These are phyloP conservation scores for Ehretia macrophylla DNA, from an alignment of 257 asterid species.

Conservation along the genomic window DNA sequence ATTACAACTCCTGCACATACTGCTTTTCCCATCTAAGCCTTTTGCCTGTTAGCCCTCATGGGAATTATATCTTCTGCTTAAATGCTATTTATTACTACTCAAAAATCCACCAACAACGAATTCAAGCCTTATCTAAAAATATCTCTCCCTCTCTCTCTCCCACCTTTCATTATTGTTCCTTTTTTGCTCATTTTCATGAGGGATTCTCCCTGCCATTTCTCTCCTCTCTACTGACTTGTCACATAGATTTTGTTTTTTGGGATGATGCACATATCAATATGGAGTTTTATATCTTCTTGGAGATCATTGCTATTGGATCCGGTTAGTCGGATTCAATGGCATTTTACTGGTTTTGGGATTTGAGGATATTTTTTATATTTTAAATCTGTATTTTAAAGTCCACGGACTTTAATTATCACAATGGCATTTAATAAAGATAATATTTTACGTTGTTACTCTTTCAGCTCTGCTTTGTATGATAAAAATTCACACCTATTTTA, in stretches of 20 bases:
- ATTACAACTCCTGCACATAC: constrained; percentile 3
- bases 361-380: too few species aligned
- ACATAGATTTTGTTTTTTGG: background rate
- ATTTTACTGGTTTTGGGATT: too few species aligned
- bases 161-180: background rate
- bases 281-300: background rate
- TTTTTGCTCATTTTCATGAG: background rate
- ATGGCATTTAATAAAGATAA: too few species aligned
- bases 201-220: background rate
- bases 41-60: background rate
- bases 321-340: too few species aligned
- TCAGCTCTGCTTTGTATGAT: too few species aligned
- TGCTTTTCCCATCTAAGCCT: background rate
- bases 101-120: background rate
- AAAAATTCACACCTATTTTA: too few species aligned
- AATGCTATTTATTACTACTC: background rate
- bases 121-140: too few species aligned
- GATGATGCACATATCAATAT: background rate
- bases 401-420: too few species aligned
- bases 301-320: too few species aligned
- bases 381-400: too few species aligned
- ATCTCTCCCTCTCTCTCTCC: background rate
- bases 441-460: too few species aligned
- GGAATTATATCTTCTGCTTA: background rate
- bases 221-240: background rate